Evolutionary conservation across 306 rosid species (phyloP).

Genomic region (Phaseolus lunatus): DNA sequence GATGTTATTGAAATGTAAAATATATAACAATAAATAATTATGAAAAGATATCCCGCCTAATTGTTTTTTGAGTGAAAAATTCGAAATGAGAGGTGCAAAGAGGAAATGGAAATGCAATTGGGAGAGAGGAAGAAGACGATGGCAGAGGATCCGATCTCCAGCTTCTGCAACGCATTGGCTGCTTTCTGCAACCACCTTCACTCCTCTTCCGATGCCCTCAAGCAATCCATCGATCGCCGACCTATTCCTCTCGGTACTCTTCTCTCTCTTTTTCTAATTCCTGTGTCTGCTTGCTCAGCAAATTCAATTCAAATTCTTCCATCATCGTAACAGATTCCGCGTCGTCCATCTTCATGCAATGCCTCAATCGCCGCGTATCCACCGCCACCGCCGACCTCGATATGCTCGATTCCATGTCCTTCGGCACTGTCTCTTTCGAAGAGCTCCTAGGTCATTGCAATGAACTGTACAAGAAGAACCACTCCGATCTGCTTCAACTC

Average conservation of each 20-base stretch:
- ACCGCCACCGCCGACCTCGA: conserved; percentile 66
- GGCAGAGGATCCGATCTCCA: conserved; percentile 66
- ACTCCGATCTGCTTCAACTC: conserved; percentile 56
- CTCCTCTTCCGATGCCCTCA: conserved; percentile 74
- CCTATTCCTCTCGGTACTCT: conserved; percentile 82
- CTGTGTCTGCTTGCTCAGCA: background rate
- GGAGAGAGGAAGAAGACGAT: conserved; percentile 34
- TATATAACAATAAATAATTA: rapidly evolving
- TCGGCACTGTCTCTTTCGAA: conserved; percentile 83
- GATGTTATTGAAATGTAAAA: rapidly evolving
- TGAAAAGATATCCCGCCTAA: conserved; percentile 45
- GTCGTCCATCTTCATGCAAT: conserved; percentile 76
- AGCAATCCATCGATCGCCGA: conserved; percentile 76
- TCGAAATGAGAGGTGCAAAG: background rate
- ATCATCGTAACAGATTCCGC: conserved; percentile 63
- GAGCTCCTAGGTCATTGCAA: conserved; percentile 91
- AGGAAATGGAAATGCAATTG: background rate
- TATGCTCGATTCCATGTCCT: conserved; percentile 76
- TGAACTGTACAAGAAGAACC: conserved; percentile 79
- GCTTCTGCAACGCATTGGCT: conserved; percentile 61
- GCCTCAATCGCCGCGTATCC: conserved; percentile 79
- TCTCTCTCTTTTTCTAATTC: background rate
- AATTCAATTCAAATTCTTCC: background rate
- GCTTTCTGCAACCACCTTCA: conserved; percentile 83
- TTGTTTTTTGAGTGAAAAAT: background rate